These are phyloP conservation scores for Penicillium paxilli DNA, from an alignment of 495 filamentous ascomycete genomes.

Conservation along the genomic window DNA sequence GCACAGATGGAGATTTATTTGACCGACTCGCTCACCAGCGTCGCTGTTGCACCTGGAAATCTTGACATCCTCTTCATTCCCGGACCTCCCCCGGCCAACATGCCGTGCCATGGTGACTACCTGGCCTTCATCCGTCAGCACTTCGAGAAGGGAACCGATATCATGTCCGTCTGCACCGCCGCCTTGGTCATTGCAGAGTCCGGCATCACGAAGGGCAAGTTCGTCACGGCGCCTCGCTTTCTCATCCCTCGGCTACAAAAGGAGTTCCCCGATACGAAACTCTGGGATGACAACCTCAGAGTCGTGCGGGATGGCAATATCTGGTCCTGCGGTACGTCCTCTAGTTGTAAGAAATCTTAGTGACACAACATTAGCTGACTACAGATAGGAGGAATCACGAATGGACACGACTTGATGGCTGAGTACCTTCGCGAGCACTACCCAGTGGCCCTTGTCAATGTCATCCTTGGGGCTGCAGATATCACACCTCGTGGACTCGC, in stretches of 20 bases:
- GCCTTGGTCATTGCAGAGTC: constrained; percentile 48
- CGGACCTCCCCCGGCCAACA: constrained; percentile 45
- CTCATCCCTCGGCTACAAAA: constrained; percentile 44
- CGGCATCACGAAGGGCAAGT: constrained; percentile 49
- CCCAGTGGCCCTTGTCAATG: constrained; percentile 46
- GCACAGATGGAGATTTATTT: constrained; percentile 29
- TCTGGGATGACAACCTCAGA: constrained; percentile 44
- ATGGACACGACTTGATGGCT: constrained; percentile 61
- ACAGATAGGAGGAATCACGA: constrained; percentile 56
- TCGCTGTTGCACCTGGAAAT: constrained; percentile 44
- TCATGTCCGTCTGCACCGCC: constrained; percentile 58
- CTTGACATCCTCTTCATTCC: constrained; percentile 55
- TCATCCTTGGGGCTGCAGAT: constrained; percentile 50
- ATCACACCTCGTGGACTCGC: constrained; percentile 46
- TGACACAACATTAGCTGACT: background rate
- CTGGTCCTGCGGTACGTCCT: constrained; percentile 57
- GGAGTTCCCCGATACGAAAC: constrained; percentile 42
- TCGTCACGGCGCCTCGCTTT: constrained; percentile 50
- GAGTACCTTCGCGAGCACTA: constrained; percentile 53
- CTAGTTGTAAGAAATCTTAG: background rate
- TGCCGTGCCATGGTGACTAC: constrained; percentile 29
- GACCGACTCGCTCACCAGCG: constrained; percentile 41
- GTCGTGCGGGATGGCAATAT: constrained; percentile 59
- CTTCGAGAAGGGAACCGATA: constrained; percentile 34
- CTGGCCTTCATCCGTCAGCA: constrained; percentile 49